phyloP scores from a whole-genome alignment of 1,284 basidiomycete genomes.

The Thecaphora thlaspeos region DNA sequence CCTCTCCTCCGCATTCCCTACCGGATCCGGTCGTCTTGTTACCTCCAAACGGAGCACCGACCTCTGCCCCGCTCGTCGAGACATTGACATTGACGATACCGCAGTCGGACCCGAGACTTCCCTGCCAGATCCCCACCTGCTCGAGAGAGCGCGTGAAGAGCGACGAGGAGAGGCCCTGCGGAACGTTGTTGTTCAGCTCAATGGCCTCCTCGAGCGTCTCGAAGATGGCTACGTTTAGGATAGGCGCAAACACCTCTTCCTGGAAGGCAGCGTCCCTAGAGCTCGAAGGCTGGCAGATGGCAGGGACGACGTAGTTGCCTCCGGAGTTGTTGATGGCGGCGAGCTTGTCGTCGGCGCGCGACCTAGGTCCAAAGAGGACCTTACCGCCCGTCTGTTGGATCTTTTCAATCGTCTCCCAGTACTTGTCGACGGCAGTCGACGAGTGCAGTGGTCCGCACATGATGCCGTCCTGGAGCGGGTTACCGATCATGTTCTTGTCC shows the following conservation, averaged over 20 bases:
- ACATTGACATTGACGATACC: slow-evolving; percentile 61
- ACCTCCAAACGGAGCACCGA: slow-evolving; percentile 85
- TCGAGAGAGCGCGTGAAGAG: slow-evolving; percentile 69
- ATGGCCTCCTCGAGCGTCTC: slow-evolving; percentile 88
- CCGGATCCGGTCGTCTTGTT: slow-evolving; percentile 84
- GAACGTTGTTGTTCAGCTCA: slow-evolving; percentile 85
- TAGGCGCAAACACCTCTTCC: slow-evolving; percentile 81
- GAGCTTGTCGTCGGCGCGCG: slow-evolving; percentile 59
- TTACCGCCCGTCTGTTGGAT: slow-evolving; percentile 71
- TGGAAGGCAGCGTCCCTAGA: slow-evolving; percentile 69
- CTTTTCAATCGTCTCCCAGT: slow-evolving; percentile 67
- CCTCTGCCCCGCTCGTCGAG: slow-evolving; percentile 90
- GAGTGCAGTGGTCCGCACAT: slow-evolving; percentile 86
- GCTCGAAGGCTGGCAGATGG: slow-evolving; percentile 71
- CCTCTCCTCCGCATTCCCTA: slow-evolving; percentile 91
- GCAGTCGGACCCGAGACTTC: slow-evolving; percentile 36
- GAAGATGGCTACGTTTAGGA: slow-evolving; percentile 83
- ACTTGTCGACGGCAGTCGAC: slow-evolving; percentile 67
- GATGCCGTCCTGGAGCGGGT: slow-evolving; percentile 73
- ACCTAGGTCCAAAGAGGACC: slow-evolving; percentile 70
- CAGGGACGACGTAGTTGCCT: slow-evolving; percentile 86
- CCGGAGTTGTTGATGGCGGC: slow-evolving; percentile 29
- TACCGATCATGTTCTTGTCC: slow-evolving; percentile 65
- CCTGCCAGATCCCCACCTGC: slow-evolving; percentile 42
- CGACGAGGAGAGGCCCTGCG: slow-evolving; percentile 83